Base-by-base conservation (phyloP, 148 eudicot species). In the Limonium bicolor region DNA sequence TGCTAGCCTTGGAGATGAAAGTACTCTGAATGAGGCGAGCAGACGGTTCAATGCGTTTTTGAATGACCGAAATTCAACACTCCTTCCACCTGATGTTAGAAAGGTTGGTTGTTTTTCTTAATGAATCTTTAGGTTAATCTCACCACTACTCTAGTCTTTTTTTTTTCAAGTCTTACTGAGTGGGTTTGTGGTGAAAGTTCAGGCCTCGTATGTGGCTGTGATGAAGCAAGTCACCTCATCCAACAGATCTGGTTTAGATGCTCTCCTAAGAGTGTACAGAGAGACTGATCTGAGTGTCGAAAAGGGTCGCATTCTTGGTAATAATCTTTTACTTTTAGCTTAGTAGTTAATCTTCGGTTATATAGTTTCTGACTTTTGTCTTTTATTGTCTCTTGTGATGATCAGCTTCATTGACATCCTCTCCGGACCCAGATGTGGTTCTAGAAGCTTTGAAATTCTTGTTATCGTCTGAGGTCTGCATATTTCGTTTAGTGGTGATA, bases 201-300 rank as follows among this genome's bases (percentile, higher is more conserved):
- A 90, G 99, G 87, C 99, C 28, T 68, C 86, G 27, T 90, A 90
- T 81, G 75, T 69, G 35, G 93, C 99, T 56, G 85, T 84, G 47
- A 74, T 85, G 93, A 74, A 51, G 54, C 73, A 55, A 44, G 93
- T 67, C 44, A 75, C 52, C 34, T 52, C 35, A 54, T 75, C 88
- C 38, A 59, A 90, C 58, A 71, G 69, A 53, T 70, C 76, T 12
- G 84, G 76, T 44, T 90, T 56, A 62, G 88, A 84, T 36, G 67
- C 88, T 60, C 78, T 90, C 36, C 59, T 90, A 36, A 74, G 51
- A 54, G 60, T 90, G 37, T 90, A 90, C 45, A 68, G 76, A 54
- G 99, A 90, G 71, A 67, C 88, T 54, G 95, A 90, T 64, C 84
- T 70, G 27, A 90, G 99, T 71, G 93, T 84, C 72, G 99, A 90